Evolutionary conservation across 202 grass and related monocot genomes (phyloP).

Genomic region (Setaria italica): DNA sequence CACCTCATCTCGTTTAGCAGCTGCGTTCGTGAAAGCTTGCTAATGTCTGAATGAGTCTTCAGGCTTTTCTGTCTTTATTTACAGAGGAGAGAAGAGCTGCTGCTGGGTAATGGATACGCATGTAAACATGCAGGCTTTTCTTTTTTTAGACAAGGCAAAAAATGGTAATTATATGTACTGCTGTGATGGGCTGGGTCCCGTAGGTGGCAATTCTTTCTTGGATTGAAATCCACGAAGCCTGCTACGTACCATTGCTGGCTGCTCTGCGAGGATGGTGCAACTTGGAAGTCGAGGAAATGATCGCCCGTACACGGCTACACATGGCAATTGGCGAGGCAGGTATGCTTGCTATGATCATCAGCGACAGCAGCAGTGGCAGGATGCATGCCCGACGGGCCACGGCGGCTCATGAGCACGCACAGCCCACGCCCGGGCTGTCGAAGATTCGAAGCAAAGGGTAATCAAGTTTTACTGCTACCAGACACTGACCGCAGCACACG

Average conservation of each 20-base stretch:
- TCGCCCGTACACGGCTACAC: neutral
- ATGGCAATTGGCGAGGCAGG: neutral
- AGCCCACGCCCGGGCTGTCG: neutral
- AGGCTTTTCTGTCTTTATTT: neutral
- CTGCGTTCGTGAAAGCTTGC: neutral
- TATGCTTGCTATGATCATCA: neutral
- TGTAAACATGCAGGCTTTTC: neutral
- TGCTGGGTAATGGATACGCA: too few species aligned
- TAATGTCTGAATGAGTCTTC: neutral
- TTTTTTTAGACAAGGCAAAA: neutral
- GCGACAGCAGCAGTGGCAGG: neutral
- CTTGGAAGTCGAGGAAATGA: neutral
- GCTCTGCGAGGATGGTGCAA: neutral
- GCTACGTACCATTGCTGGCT: too few species aligned
- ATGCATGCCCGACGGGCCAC: slow-evolving; percentile 8
- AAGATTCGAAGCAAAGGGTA: neutral
- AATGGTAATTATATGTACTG: neutral
- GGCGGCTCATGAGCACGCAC: neutral
- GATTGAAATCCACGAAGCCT: neutral
- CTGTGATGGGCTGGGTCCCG: neutral
- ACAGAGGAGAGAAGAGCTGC: neutral
- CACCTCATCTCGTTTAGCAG: neutral
- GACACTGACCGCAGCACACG: neutral
- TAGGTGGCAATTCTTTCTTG: neutral
- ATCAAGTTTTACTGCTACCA: neutral